Base-by-base conservation (phyloP, 2,329 filamentous ascomycete genomes). In the Fusarium cicatricum region DNA sequence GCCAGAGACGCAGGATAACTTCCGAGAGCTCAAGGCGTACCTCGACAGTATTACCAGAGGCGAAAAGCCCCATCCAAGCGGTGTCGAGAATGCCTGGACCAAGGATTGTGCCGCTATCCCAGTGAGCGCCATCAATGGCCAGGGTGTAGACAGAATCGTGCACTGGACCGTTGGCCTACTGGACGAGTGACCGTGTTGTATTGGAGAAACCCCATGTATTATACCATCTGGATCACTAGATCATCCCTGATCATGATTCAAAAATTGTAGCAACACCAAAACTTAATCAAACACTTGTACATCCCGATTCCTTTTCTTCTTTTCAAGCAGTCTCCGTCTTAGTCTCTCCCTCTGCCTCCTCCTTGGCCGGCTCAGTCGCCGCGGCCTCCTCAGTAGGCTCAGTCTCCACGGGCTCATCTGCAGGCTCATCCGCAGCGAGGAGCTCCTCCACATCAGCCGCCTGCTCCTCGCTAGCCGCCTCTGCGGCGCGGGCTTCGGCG, bases 91-190 rank as follows among this genome's bases (percentile, higher is more conserved):
- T 3, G 80, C 80, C 9, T 84, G 88, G 88, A 75, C 78, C 70
- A 74, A 82, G 75, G 76, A 87, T 79, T 82, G 90, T 28, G 80
- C 84, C 17, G 90, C 85, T 16, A 87, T 98, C 55, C 95, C 95
- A 0, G 87, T 98, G 41, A 96, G 93, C 72, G 95, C 94, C 41
- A 96, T 97, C 59, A 85, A 89, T 53, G 91, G 90, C 5, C 88
- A 97, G 72, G 93, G 94, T 3, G 88, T 96, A 9, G 86, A 92
- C 47, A 80, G 83, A 38, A 86, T 95, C 51, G 83, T 90, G 16
- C 86, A 91, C 66, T 86, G 90, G 79, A 89, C 88, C 2, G 82
- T 92, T 43, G 85, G 85, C 14, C 71, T 94, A 51, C 75, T 94
- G 52, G 84, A 88, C 60, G 80, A 77, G 47, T 75, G 71, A 52